Evolutionary conservation across 805 yeast species (phyloP), one percentile per base, ranked within the genome.

Genomic region (Cyberlindnera mycetangii): DNA sequence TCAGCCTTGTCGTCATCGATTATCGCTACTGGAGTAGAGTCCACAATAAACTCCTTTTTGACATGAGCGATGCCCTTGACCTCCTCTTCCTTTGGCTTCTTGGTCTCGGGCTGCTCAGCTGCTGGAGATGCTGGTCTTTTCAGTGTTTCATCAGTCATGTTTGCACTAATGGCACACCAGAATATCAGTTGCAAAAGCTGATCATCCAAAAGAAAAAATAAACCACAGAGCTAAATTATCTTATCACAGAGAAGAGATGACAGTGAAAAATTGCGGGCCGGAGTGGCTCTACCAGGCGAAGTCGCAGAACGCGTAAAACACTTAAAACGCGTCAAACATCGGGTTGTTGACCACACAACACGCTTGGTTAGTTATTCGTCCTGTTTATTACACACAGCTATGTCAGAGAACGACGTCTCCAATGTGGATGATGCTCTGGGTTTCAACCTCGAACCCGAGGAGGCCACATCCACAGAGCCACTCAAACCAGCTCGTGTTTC

Each of bases 51-150:
- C 58, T 89, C 93, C 2, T 82, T 66, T 63, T 89, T 89, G 56
- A 89, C 75, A 10, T 82, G 76, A 0, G 96, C 96, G 41, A 83
- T 68, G 37, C 96, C 95, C 49, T 76, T 79, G 16, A 21, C 37
- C 30, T 40, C 44, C n/a, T 51, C 28, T 53, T 0, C 33, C 31
- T 32, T 48, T 48, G 16, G 42, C 39, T 58, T 51, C n/a, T 49
- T 54, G 2, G 41, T 32, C 3, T 31, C 22, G 9, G 28, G 24
- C 18, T 24, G 24, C 32, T 8, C 39, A 1, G 20, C 42, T 4
- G 7, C 34, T 7, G 60, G 52, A 11, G 59, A 43, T 2, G 48
- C 58, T 9, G 56, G 46, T 47, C 60, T 56, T 37, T 58, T 55
- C 31, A 41, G 31, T 12, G 39, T 41, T 9, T 51, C 55, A 15